Evolutionary conservation across 1,139 yeast genomes (phyloP).

Genomic region (Eremothecium coryli): DNA sequence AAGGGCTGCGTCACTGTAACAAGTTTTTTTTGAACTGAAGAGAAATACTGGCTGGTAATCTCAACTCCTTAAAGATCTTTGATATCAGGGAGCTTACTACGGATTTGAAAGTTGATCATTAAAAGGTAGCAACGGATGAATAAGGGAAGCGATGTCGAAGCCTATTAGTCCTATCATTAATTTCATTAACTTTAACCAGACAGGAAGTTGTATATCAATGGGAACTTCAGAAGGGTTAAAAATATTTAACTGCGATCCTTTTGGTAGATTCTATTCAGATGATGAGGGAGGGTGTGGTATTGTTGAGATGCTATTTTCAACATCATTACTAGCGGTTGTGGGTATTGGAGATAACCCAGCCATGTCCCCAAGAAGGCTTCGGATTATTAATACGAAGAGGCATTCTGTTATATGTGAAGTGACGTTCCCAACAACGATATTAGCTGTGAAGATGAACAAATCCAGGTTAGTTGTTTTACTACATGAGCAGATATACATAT

Average conservation of each 20-base stretch:
- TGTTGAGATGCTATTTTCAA: slow-evolving; percentile 85
- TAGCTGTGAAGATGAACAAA: slow-evolving; percentile 69
- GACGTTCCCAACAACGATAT: slow-evolving; percentile 76
- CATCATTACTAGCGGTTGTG: slow-evolving; percentile 79
- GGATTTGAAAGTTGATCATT: too few species aligned
- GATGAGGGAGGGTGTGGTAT: slow-evolving; percentile 53
- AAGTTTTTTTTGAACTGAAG: too few species aligned
- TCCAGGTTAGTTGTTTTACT: slow-evolving; percentile 66
- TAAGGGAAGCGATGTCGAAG: slow-evolving; percentile 8
- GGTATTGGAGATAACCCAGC: slow-evolving; percentile 78
- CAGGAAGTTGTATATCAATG: slow-evolving; percentile 75
- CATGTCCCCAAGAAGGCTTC: slow-evolving; percentile 71
- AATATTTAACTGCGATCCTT: slow-evolving; percentile 83
- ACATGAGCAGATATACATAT: slow-evolving; percentile 79
- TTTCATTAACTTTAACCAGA: slow-evolving; percentile 73
- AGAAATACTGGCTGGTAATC: too few species aligned
- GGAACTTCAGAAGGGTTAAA: slow-evolving; percentile 73
- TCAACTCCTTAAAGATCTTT: too few species aligned
- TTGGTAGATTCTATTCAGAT: slow-evolving; percentile 66
- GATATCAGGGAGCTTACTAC: too few species aligned
- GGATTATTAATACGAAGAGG: slow-evolving; percentile 73
- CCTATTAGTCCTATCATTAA: slow-evolving; percentile 18
- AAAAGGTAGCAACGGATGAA: not conserved
- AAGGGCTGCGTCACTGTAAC: too few species aligned
- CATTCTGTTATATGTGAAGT: slow-evolving; percentile 69